Evolutionary conservation across 352 stramenopile genomes (phyloP).

Genomic region (Phytophthora meadii): DNA sequence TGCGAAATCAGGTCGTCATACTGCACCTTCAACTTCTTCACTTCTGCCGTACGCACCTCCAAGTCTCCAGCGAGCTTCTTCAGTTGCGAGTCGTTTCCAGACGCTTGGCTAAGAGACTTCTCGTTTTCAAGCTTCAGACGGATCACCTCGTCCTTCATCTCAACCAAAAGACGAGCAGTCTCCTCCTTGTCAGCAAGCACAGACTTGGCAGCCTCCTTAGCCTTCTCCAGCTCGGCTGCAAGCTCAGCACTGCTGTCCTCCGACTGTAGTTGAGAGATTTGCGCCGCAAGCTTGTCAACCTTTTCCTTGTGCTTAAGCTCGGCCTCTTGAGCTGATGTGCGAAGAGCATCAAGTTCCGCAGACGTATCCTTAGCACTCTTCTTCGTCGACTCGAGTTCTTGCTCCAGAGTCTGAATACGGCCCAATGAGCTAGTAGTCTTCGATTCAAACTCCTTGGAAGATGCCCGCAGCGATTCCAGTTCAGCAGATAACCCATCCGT

Average conservation of each 20-base stretch:
- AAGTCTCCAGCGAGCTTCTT: conserved; percentile 49
- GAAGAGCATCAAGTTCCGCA: conserved; percentile 26
- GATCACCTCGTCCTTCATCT: conserved; percentile 67
- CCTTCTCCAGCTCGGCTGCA: conserved; percentile 37
- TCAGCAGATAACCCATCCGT: conserved; percentile 8
- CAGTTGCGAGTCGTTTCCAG: conserved; percentile 35
- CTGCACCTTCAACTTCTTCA: conserved; percentile 43
- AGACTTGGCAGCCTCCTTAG: conserved; percentile 29
- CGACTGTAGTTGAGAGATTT: conserved; percentile 40
- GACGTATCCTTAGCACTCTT: conserved; percentile 13
- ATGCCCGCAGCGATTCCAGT: conserved; percentile 24
- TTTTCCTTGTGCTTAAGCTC: conserved; percentile 40
- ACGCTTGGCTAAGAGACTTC: conserved; percentile 40
- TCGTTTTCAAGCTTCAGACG: conserved; percentile 49
- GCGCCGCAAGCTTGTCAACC: conserved; percentile 34
- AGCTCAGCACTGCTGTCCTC: conserved; percentile 37
- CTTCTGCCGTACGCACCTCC: conserved; percentile 37
- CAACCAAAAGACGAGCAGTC: conserved; percentile 32
- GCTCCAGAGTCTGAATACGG: conserved; percentile 38
- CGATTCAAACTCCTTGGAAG: conserved; percentile 23
- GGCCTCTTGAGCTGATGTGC: conserved; percentile 29
- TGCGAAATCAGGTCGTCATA: conserved; percentile 42
- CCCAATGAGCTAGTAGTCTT: conserved; percentile 18
- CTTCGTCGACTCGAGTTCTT: conserved; percentile 37
- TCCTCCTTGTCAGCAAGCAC: conserved; percentile 52